Percentiles rank a stretch among this genome's conserved stretches.
phyloP scores from a whole-genome alignment of 176 grass and related monocot species.

The Paspalum notatum region DNA sequence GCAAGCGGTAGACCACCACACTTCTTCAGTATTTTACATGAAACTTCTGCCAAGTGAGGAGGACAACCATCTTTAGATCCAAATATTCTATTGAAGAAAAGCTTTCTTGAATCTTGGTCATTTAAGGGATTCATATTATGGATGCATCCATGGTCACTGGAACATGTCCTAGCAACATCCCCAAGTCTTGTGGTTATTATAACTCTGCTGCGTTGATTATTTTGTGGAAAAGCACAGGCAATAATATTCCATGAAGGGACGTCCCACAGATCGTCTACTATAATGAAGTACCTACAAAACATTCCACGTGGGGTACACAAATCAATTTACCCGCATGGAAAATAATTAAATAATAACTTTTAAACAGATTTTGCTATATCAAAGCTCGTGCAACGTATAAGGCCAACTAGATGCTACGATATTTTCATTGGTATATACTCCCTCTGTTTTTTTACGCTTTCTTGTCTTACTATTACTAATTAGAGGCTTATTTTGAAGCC shows the following conservation, averaged over 20 bases:
- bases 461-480: no score
- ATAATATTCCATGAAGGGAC: neutral
- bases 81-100: slow-evolving; percentile 13
- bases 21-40: slow-evolving; percentile 20
- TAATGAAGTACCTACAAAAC: neutral
- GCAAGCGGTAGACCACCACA: slow-evolving; percentile 11
- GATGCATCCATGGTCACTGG: neutral
- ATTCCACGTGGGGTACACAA: neutral
- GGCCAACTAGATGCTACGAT: no score
- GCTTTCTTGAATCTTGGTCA: neutral
- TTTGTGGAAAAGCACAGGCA: neutral
- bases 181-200: neutral
- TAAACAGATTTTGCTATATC: neutral
- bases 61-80: neutral
- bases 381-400: neutral
- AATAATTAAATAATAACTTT: neutral
- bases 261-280: slow-evolving; percentile 31
- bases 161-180: neutral
- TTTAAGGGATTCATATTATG: neutral
- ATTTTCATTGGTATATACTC: neutral
- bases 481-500: no score
- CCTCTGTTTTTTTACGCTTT: no score
- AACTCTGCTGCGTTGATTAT: neutral
- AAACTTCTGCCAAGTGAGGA: neutral
- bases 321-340: neutral